Conservation (phyloP, 768 basidiomycete genomes). For the Collybia mongolica region DNA sequence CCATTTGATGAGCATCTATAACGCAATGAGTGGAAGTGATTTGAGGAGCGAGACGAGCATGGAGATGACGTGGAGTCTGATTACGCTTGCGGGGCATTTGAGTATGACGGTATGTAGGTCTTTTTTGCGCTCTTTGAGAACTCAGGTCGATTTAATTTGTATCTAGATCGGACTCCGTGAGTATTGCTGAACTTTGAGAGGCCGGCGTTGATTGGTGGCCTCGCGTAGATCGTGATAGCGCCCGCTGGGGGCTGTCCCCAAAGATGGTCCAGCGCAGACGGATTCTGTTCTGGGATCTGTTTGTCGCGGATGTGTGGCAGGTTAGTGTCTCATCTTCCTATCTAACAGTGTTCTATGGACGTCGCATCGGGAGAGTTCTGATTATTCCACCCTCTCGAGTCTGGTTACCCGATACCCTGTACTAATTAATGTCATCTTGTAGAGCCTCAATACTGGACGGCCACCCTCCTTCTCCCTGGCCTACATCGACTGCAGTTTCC, state of each 20-base stretch:
- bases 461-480: conserved; percentile 67
- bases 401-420: too few relatives aligned
- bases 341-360: background rate
- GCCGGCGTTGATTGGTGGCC: background rate
- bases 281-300: conserved; percentile 77
- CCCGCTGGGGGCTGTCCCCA: conserved; percentile 59
- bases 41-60: conserved; percentile 61
- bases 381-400: too few relatives aligned
- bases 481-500: conserved; percentile 68
- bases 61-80: conserved; percentile 70
- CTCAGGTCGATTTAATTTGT: background rate
- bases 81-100: conserved; percentile 64
- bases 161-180: conserved; percentile 64
- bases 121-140: background rate
- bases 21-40: conserved; percentile 67
- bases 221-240: conserved; percentile 59
- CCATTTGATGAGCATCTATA: conserved; percentile 68
- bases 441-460: conserved; percentile 71
- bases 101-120: conserved; percentile 55
- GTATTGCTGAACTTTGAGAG: conserved; percentile 19
- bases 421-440: background rate
- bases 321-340: conserved; percentile 26
- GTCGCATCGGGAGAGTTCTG: too few relatives aligned
- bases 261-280: conserved; percentile 66
- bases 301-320: conserved; percentile 69